Evolutionary conservation across 2,329 filamentous ascomycete genomes (phyloP).

Genomic region (Aureobasidium namibiae): DNA sequence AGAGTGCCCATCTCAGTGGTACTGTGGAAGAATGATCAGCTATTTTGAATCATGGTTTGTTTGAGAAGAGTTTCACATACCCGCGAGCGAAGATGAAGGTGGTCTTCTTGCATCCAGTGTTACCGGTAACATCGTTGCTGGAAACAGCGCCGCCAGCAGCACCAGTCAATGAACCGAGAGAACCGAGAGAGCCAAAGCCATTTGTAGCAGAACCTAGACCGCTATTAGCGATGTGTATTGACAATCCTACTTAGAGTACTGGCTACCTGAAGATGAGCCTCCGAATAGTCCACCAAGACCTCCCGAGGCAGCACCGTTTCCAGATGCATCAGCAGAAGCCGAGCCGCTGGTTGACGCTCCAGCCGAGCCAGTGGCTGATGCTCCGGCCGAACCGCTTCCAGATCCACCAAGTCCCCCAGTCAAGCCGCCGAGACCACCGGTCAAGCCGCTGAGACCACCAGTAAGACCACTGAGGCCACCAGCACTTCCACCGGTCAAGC

Average conservation of each 20-base stretch:
- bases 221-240: constrained; percentile 2
- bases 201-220: neutral
- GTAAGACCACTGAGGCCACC: neutral
- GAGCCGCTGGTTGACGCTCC: neutral
- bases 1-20: constrained; percentile 48
- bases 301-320: too few species aligned
- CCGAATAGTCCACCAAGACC: neutral
- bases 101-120: constrained; percentile 34
- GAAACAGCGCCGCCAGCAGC: constrained; percentile 10
- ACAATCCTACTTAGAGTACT: neutral
- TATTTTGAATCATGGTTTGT: neutral
- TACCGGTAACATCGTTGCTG: constrained; percentile 15
- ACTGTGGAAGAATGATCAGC: neutral
- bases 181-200: constrained; percentile 6
- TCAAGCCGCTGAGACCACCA: too few species aligned
- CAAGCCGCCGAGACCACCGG: neutral
- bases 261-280: neutral
- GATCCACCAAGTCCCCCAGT: neutral
- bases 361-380: neutral
- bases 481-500: neutral
- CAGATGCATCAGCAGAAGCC: too few species aligned
- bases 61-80: neutral
- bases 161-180: constrained; percentile 6
- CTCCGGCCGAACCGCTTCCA: too few species aligned
- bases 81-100: constrained; percentile 53